phyloP scores from a whole-genome alignment of 805 yeast genomes.

The Candida ipomoeae region DNA sequence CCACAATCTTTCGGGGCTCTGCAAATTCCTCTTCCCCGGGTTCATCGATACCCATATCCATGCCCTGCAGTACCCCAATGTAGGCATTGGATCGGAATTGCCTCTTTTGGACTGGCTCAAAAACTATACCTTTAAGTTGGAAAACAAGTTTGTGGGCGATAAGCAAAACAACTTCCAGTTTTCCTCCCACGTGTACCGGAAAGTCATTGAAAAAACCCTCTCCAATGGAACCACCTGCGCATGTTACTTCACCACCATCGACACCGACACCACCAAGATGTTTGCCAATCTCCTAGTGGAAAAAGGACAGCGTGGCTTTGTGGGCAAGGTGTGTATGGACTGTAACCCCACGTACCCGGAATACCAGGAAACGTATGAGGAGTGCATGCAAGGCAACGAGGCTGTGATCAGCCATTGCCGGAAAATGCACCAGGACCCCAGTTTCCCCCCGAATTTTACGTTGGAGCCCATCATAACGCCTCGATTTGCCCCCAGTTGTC shows the following conservation, averaged over 20 bases:
- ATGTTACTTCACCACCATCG: constrained; percentile 86
- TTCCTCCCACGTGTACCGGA: constrained; percentile 62
- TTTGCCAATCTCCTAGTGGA: constrained; percentile 67
- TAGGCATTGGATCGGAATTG: constrained; percentile 70
- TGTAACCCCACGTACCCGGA: constrained; percentile 61
- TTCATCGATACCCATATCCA: constrained; percentile 45
- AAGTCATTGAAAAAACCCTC: constrained; percentile 67
- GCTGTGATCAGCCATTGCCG: constrained; percentile 54
- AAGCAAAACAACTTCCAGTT: constrained; percentile 36
- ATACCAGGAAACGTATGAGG: constrained; percentile 59
- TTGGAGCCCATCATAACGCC: constrained; percentile 84
- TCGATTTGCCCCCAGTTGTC: constrained; percentile 87
- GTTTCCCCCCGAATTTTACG: constrained; percentile 21
- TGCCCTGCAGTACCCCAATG: constrained; percentile 43
- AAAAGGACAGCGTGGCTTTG: constrained; percentile 79
- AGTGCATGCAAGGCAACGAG: constrained; percentile 49
- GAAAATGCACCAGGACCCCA: constrained; percentile 26
- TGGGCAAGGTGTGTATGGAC: constrained; percentile 95
- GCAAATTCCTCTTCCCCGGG: constrained; percentile 59
- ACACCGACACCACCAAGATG: constrained; percentile 62
- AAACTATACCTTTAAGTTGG: constrained; percentile 86
- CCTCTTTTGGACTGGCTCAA: constrained; percentile 88
- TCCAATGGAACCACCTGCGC: constrained; percentile 87
- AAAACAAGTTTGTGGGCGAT: constrained; percentile 48
- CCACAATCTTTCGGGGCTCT: constrained; percentile 32